A percentile compares a stretch with the other conserved stretches of the same genome.
These are phyloP conservation scores for Erucastrum elatum DNA, from an alignment of 345 rosid species.

Conservation along the genomic window DNA sequence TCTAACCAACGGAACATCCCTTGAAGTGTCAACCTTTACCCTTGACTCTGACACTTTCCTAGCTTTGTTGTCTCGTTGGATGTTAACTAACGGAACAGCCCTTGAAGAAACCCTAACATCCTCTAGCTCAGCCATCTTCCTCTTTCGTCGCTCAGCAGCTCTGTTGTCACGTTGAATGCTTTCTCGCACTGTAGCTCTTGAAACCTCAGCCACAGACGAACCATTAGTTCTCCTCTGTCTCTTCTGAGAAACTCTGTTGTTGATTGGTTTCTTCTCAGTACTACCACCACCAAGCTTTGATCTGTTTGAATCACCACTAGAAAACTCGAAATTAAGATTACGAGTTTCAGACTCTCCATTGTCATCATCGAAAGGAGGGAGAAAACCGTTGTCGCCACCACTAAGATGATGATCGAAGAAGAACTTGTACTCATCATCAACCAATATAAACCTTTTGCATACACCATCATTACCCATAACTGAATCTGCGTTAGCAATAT, in stretches of 20 bases:
- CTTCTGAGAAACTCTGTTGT: slow-evolving; percentile 18
- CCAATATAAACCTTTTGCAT: slow-evolving; percentile 11
- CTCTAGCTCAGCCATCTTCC: not conserved
- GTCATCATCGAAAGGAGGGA: slow-evolving; percentile 7
- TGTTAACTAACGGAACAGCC: not conserved
- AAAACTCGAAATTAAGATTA: slow-evolving; percentile 6
- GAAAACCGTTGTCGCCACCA: not conserved
- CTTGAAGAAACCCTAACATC: not conserved
- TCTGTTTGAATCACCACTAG: slow-evolving; percentile 3
- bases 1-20: not conserved
- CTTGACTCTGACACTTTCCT: not conserved
- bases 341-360: slow-evolving; percentile 14
- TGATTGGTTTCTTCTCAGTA: not conserved
- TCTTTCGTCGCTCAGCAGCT: slow-evolving; percentile 23
- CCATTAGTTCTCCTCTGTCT: not conserved
- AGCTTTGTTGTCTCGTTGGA: slow-evolving; percentile 7
- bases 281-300: not conserved
- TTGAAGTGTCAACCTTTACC: not conserved
- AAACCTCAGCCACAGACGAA: not conserved
- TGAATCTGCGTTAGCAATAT: not conserved
- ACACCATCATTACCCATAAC: slow-evolving; percentile 5
- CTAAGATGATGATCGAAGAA: slow-evolving; percentile 22
- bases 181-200: not conserved
- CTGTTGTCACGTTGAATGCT: slow-evolving; percentile 30
- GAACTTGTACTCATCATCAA: slow-evolving; percentile 19